phyloP scores from a whole-genome alignment of 805 yeast species.

The Maudiozyma saulgeensis region DNA sequence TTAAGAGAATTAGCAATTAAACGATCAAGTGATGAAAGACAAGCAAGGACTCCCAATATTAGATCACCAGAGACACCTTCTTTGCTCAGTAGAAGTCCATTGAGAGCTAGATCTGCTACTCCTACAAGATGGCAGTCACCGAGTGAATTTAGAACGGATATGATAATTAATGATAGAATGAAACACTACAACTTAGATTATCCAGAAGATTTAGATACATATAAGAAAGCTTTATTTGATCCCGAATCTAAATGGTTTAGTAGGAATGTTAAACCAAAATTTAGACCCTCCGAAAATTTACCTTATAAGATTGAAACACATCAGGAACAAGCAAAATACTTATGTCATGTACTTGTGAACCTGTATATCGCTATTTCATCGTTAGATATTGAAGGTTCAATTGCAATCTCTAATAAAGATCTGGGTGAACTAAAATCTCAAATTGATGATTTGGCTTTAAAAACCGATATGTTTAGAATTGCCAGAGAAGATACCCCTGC shows the following conservation, averaged over 20 bases:
- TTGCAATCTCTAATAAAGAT: conserved; percentile 60
- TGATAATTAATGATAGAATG: conserved; percentile 24
- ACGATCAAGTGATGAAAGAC: conserved; percentile 7
- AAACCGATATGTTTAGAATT: conserved; percentile 39
- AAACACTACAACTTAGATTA: conserved; percentile 42
- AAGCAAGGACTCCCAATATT: conserved; percentile 10
- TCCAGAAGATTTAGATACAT: conserved; percentile 31
- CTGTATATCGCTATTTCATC: conserved; percentile 69
- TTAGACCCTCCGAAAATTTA: conserved; percentile 33
- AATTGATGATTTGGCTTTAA: conserved; percentile 40
- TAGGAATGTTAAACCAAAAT: conserved; percentile 27
- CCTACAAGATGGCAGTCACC: conserved; percentile 11
- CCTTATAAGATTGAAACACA: conserved; percentile 72
- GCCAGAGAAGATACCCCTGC: conserved; percentile 26
- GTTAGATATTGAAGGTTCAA: conserved; percentile 61
- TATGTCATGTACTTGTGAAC: conserved; percentile 72
- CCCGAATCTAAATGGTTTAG: conserved; percentile 34
- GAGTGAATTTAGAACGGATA: conserved; percentile 16
- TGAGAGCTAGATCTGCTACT: conserved; percentile 16
- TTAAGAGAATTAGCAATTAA: background rate
- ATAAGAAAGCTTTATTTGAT: conserved; percentile 15
- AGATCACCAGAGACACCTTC: conserved; percentile 2
- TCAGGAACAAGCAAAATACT: conserved; percentile 58
- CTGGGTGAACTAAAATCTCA: conserved; percentile 38
- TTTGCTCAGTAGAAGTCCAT: background rate